Base-by-base conservation (phyloP, 176 grass and related monocot genomes). In the Thinopyrum elongatum region DNA sequence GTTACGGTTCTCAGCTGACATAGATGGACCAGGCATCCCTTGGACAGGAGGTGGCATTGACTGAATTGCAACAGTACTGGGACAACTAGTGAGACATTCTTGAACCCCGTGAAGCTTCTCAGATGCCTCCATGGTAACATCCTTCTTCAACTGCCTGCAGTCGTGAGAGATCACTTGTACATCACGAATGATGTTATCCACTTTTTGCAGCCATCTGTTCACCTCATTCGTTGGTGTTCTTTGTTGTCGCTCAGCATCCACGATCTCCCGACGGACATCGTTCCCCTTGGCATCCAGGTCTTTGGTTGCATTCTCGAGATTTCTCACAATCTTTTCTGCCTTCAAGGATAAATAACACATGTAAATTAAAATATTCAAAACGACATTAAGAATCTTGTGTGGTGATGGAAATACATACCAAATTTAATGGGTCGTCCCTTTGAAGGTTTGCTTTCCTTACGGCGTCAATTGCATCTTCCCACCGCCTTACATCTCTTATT, bases 1-100 rank as follows among this genome's bases (percentile, higher is more conserved):
- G 44, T 13, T 70, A 34, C 7, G 23, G 8, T 80, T 53, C 19
- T 21, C 10, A 35, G n/a, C 65, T 69, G 31, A 35, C 65, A 69
- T 80, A 39, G 74, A 58, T 26, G 84, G 31, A 22, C 69, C 16
- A 8, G 77, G 77, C 34, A 87, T 62, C 51, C 81, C 67, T 79
- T 70, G 67, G 36, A 79, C 77, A 36, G 64, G 34, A n/a, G 66
- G 77, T 44, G 77, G 85, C 22, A 58, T 58, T 13, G 70, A 26
- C 77, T 79, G 42, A 26, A 16, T 21, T 2, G 17, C 4, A 65
- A 60, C 14, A 64, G 21, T 38, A 21, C 30, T 28, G 9, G 51
- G 69, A 25, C 69, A 72, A 72, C 0, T 72, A 72, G 35, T 72
- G 35, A 72, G 69, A 15, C 36, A 41, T 7, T 84, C 51, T 57